A percentile compares a stretch with the other conserved stretches of the same genome.
These are phyloP conservation scores for Aphanomyces invadans DNA, from an alignment of 352 stramenopile genomes.

Conservation along the genomic window DNA sequence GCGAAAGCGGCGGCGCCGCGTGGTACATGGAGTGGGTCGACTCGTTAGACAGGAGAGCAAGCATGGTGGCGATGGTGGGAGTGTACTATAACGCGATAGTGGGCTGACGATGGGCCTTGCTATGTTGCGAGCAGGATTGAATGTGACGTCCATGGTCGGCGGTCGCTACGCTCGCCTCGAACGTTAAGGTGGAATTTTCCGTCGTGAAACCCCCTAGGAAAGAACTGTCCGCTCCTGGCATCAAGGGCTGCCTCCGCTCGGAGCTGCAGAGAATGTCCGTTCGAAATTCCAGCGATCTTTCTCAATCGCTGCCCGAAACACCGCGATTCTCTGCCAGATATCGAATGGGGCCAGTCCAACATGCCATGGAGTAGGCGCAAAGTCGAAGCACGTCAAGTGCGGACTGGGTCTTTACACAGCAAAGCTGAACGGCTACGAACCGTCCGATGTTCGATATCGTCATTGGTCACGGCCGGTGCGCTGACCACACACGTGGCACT, in stretches of 20 bases:
- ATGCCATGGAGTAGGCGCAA: neutral
- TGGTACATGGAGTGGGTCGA: neutral
- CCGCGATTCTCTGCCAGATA: conserved; percentile 1
- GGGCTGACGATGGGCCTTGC: conserved; percentile 3
- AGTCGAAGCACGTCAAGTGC: neutral
- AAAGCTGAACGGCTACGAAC: neutral
- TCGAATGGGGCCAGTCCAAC: conserved; percentile 1
- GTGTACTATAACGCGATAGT: neutral
- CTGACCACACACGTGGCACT: conserved; percentile 1
- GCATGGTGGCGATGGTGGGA: neutral
- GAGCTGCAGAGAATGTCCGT: conserved; percentile 6
- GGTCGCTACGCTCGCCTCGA: too few relatives aligned
- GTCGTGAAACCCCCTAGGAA: neutral
- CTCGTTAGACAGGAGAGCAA: neutral
- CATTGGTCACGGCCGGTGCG: neutral
- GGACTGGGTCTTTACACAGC: neutral
- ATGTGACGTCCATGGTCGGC: too few relatives aligned
- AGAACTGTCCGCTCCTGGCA: neutral
- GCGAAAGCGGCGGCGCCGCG: neutral
- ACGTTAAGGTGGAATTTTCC: too few relatives aligned
- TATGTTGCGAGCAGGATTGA: neutral
- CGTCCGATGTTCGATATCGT: neutral
- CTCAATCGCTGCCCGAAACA: neutral
- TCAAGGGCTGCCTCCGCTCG: neutral
- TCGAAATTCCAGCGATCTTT: conserved; percentile 15